Evolutionary conservation across 2,329 filamentous ascomycete genomes (phyloP), one percentile per base, ranked within the genome.

Genomic region (Colletotrichum sublineola): DNA sequence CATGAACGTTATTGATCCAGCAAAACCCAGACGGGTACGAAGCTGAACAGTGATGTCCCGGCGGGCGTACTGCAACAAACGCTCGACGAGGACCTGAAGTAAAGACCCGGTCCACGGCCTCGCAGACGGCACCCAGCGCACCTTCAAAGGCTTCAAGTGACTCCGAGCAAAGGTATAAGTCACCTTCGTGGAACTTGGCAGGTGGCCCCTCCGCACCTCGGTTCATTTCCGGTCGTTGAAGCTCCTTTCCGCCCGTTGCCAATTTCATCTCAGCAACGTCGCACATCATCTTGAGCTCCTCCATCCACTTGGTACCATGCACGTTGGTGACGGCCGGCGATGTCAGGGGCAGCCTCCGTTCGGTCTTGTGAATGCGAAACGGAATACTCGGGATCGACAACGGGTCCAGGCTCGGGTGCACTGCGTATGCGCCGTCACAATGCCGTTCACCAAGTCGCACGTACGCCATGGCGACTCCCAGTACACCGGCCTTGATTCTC

Each of bases 1-100:
- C 94, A 79, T 98, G 96, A 0, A 99, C 95, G 79, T 99, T 99
- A 81, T 99, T 99, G 63, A 99, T 84, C 96, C 96, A 99, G 84
- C 96, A 99, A 80, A 99, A 99, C 0, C 96, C 96, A 2, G 96
- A 98, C 0, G 96, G 96, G 77, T 93, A 92, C 62, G 93, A 90
- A 5, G 94, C 90, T 2, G 96, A 97, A 82, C 96, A 99, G 79
- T 99, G 96, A 80, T 99, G 96, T 1, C 96, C 96, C 0, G 96
- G 96, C 5, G 96, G 96, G 42, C 96, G 91, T 62, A 98, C 93
- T 38, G 93, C 95, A 62, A 98, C 94, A 80, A 99, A 99, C 0
- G 95, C 95, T 67, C 94, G 90, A 57, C 88, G 90, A 31, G 92
- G 91, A 8, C 90, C 88, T 4, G 84, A 82, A 2, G 83, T 81